Evolutionary conservation across 805 yeast genomes (phyloP), one percentile per base, ranked within the genome.

Genomic region (Yamadazyma laniorum): DNA sequence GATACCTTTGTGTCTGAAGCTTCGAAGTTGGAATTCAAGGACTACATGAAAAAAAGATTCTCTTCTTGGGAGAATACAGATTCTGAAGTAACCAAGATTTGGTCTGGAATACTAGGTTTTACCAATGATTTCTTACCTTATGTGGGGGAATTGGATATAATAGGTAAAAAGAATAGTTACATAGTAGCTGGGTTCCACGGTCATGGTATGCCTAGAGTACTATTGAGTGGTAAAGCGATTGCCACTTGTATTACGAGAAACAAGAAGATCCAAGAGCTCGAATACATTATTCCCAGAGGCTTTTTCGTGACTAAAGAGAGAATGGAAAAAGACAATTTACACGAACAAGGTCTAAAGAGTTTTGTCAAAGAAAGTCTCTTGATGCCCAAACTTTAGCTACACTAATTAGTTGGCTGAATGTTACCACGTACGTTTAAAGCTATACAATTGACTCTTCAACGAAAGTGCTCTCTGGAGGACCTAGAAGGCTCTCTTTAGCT

Each of bases 141-240:
- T 34, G 71, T 72, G 14, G 78, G 78, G 16, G 68, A 63, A 37
- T 39, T 70, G 21, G 29, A 52, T 2, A 5, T 29, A 6, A 35
- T 40, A 4, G 39, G 39, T 3, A 55, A 56, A 22, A 46, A 50
- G 25, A 53, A 59, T 38, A 55, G 60, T n/a, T 71, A 50, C 41
- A 53, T 66, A n/a, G 53, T 61, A 43, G 75, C 76, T 3, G 78
- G 78, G 0, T 73, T 69, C 51, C 65, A 67, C 29, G 78, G 77
- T 2, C 77, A 73, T 50, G 78, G 78, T 16, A 71, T 73, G 76
- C 75, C 77, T 23, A 54, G 76, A 28, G 66, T 70, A 7, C 63
- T 63, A 39, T 36, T 67, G 5, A 46, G 60, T 29, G 74, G 70
- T 12, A 62, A 66, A 39, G 71, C 69, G 1, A 40, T 71, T 15